Evolutionary conservation across 2,329 filamentous ascomycete genomes (phyloP).

Genomic region (Microdochium trichocladiopsis): DNA sequence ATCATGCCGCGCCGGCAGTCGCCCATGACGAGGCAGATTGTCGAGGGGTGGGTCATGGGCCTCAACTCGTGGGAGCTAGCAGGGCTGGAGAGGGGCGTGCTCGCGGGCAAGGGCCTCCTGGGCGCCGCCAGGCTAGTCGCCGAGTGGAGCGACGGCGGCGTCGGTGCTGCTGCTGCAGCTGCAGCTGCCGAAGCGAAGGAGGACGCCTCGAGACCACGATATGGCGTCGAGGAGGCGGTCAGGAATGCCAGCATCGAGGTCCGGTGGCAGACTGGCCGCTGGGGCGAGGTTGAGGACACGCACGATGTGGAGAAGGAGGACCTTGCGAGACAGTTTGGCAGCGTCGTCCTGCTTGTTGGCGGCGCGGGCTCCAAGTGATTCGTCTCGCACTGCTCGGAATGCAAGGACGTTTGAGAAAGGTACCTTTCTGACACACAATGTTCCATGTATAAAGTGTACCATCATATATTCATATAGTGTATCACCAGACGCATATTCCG

Average conservation of each 20-base stretch:
- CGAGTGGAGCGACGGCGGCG: conserved; percentile 73
- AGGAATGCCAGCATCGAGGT: conserved; percentile 76
- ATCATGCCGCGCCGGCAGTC: conserved; percentile 73
- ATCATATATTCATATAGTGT: background rate
- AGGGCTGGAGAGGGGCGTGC: conserved; percentile 72
- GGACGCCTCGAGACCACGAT: conserved; percentile 30
- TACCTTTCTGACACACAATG: background rate
- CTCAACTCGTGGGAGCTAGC: conserved; percentile 77
- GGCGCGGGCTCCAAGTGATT: conserved; percentile 32
- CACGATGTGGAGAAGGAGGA: conserved; percentile 96
- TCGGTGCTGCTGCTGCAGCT: conserved; percentile 12
- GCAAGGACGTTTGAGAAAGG: background rate
- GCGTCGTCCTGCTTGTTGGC: conserved; percentile 73
- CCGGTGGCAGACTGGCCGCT: conserved; percentile 79
- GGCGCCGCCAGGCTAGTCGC: conserved; percentile 69
- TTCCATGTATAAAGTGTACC: background rate
- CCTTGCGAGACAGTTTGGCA: conserved; percentile 78
- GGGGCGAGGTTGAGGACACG: conserved; percentile 97
- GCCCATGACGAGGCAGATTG: conserved; percentile 66
- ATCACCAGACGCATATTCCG: background rate
- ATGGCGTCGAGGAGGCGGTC: conserved; percentile 79
- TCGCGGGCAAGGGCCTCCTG: conserved; percentile 83
- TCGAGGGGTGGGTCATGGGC: conserved; percentile 68
- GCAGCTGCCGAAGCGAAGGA: no score
- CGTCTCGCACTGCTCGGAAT: background rate